Base-by-base conservation (phyloP, 306 rosid genomes). In the Castanea mollissima region DNA sequence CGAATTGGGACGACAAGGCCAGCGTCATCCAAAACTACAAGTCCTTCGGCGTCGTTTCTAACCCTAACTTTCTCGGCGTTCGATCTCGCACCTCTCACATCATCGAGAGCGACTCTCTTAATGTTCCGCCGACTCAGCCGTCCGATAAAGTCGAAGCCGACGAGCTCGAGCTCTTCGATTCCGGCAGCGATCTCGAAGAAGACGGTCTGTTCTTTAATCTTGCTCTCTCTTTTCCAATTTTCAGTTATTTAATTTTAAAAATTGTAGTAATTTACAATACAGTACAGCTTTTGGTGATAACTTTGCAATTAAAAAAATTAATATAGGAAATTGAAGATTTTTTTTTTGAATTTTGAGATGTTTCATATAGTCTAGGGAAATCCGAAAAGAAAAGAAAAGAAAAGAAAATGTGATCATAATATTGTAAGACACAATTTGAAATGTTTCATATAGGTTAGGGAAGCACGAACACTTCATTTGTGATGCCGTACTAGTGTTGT, bases 151-250 rank as follows among this genome's bases (percentile, higher is more conserved):
- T 79, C 14, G 68, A 80, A 29, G 31, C 73, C 12, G 67, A 74
- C 29, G 80, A 69, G 20, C 44, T 76, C 38, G 88, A 81, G 31
- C 79, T 56, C 12, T 2, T 16, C 6, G 85, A 93, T 83, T 54
- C 90, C 62, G 97, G 96, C 11, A 92, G 97, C 74, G 98, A 95
- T 9, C 86, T 91, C 71, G 99, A 92, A 83, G 99, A 95, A 79
- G 97, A 95, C 82, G 98, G 99, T 95, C 9, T 70, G 85, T 87
- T 35, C 20, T 60, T 18, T 19, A 54, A 41, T 41, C 12, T 8
- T 38, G 8, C 7, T 41, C 44, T 29, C 31, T 15, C 65, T 55
- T 15, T 67, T 13, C 72, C 23, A 19, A 59, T 2, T 67, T 35
- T 67, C 9, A 67, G 8, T 23, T 6, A 35, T 10, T 29, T 29